Base-by-base conservation (phyloP, 495 filamentous ascomycete genomes). In the Hyaloscypha hepaticicola region DNA sequence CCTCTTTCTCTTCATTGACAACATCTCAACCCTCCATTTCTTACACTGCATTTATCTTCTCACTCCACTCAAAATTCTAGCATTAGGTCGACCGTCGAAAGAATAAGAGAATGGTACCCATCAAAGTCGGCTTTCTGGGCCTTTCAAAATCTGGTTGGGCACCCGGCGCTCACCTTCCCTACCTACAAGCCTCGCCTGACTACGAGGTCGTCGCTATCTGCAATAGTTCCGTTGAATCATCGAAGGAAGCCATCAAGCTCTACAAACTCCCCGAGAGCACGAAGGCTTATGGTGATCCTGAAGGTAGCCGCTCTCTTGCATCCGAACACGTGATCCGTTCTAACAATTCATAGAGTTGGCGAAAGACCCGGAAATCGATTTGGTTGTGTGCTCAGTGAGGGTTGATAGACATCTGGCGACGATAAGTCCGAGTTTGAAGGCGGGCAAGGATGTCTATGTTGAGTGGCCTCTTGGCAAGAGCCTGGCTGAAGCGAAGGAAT, bases 161-260 rank as follows among this genome's bases (percentile, higher is more conserved):
- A 1, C 73, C 74, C n/a, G 38, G 63, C 12, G 84, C 80, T 41
- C 87, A 88, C 69, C 75, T 89, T 0, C 80, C 83, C 5, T 85
- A 82, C 73, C 80, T 87, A 14, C 60, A 63, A 5, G 76, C 75
- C 16, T 74, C 68, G 11, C 60, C 69, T 24, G 75, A 82, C 9
- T 88, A 83, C 71, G 66, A 78, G 28, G 81, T 90, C 68, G 78
- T 81, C 8, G 87, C 86, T 1, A 74, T 90, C 6, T 79, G 82
- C 68, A 89, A 87, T 72, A 83, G 82, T 22, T 82, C 75, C 55
- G 72, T 76, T 16, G 69, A 73, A 0, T 75, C 80, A 7, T 83
- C 87, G 0, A 66, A 78, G 59, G 72, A 73, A 1, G 82, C 87
- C 24, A 81, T 85, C 27, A 64, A 66, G 34, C 58, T 70, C 6